Evolutionary conservation across 495 filamentous ascomycete genomes (phyloP), one percentile per base, ranked within the genome.

Genomic region (Durotheca rogersii): DNA sequence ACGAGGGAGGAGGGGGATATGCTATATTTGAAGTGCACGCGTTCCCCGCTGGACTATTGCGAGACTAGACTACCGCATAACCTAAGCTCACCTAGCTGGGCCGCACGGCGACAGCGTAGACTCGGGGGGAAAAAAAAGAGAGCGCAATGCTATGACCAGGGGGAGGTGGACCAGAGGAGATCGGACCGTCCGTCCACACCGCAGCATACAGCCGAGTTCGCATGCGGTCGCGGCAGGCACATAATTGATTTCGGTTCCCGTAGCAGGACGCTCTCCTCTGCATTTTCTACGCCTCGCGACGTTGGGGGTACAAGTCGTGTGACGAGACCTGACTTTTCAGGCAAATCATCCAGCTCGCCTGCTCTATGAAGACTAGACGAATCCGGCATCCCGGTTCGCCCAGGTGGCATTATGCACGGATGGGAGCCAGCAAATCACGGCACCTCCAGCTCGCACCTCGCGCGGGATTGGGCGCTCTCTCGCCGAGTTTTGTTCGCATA

Each of bases 331-430:
- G 38, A 50, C 49, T 30, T 25, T 58, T 50, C 45, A 49, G 39
- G 45, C 41, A 40, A n/a, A 58, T 59, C 44, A 35, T 41, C n/a
- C 56, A 59, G 55, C 43, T 44, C 41, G 48, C 48, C 48, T 37
- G 44, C 15, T 19, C 10, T 25, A 43, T 21, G 25, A 7, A 18
- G 43, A 18, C 31, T 42, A 38, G 36, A 41, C 39, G 45, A 59
- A 51, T 54, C 56, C 56, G 50, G 15, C 50, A 59, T 54, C 56
- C 56, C 53, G 56, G 56, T 54, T 59, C 50, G 56, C 23, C 20
- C 31, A 46, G 14, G 21, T 54, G 30, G 19, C 15, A 32, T 36
- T 46, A 45, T 34, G 15, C 17, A 37, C 20, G 18, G 9, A 39
- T 23, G 34, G 14, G 31, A 12, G 21, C 17, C 32, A 27, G 34